phyloP scores from a whole-genome alignment of 768 basidiomycete species.

The Cystobasidium onofrii region DNA sequence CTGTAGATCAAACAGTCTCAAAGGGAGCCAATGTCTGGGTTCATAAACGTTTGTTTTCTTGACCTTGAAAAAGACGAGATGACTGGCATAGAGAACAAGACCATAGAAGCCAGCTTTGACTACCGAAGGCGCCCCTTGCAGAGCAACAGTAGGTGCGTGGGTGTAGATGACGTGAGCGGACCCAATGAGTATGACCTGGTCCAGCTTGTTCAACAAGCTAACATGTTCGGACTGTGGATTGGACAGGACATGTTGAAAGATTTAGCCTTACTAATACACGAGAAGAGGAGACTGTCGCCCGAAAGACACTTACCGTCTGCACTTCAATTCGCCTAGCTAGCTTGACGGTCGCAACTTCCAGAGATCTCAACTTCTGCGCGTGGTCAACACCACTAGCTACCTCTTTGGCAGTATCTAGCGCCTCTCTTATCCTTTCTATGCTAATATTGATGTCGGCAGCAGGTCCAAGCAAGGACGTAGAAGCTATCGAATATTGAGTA shows the following conservation, averaged over 20 bases:
- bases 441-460: neutral
- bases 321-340: constrained; percentile 60
- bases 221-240: constrained; percentile 41
- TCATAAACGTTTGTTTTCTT: constrained; percentile 67
- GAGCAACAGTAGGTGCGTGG: constrained; percentile 46
- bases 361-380: constrained; percentile 61
- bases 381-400: constrained; percentile 74
- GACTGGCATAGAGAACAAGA: constrained; percentile 83
- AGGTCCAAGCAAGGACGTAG: neutral
- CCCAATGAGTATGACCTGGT: constrained; percentile 69
- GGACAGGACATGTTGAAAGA: neutral
- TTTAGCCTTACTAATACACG: neutral
- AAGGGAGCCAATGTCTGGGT: constrained; percentile 76
- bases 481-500: neutral
- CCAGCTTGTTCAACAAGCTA: constrained; percentile 56
- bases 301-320: constrained; percentile 39
- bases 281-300: neutral
- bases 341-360: constrained; percentile 58
- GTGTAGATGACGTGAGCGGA: constrained; percentile 70
- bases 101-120: constrained; percentile 57
- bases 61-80: constrained; percentile 78
- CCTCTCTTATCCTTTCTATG: constrained; percentile 38
- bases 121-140: constrained; percentile 51
- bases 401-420: constrained; percentile 61
- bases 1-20: constrained; percentile 62